Evolutionary conservation across 2,329 filamentous ascomycete species (phyloP).

Genomic region (Monosporascus sp.): DNA sequence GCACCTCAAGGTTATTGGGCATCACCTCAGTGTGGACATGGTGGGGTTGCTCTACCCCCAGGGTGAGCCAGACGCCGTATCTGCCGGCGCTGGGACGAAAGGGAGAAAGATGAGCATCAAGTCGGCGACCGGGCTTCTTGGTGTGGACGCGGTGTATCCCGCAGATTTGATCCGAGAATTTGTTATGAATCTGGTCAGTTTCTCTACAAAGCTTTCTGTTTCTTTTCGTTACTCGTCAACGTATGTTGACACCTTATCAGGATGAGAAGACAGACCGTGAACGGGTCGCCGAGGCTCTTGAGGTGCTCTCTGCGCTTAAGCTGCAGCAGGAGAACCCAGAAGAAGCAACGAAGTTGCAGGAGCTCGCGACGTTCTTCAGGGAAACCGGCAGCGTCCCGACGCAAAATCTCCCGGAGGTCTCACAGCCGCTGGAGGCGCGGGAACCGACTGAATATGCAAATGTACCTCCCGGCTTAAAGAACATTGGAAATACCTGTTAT

Average conservation of each 20-base stretch:
- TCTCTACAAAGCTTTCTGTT: neutral
- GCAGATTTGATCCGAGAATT: constrained; percentile 23
- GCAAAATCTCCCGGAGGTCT: neutral
- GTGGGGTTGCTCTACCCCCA: constrained; percentile 9
- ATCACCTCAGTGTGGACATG: constrained; percentile 16
- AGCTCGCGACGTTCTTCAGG: constrained; percentile 18
- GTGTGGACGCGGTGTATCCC: constrained; percentile 18
- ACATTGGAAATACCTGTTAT: constrained; percentile 97
- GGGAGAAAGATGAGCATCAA: constrained; percentile 17
- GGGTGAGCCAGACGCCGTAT: constrained; percentile 2
- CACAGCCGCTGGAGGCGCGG: constrained; percentile 7
- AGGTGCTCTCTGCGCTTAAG: constrained; percentile 22
- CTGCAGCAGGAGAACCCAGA: constrained; percentile 8
- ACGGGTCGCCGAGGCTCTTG: constrained; percentile 20
- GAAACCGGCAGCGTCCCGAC: constrained; percentile 6
- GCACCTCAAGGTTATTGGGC: constrained; percentile 20
- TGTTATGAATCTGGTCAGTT: constrained; percentile 17
- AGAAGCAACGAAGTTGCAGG: constrained; percentile 18
- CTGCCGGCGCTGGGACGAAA: neutral
- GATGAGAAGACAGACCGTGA: constrained; percentile 13
- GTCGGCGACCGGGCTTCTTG: constrained; percentile 17
- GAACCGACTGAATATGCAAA: constrained; percentile 30
- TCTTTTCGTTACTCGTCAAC: neutral
- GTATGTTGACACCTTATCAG: constrained; percentile 9
- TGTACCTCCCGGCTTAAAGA: constrained; percentile 80